phyloP scores from a whole-genome alignment of 805 yeast genomes.

The Blastobotrys muscicola region DNA sequence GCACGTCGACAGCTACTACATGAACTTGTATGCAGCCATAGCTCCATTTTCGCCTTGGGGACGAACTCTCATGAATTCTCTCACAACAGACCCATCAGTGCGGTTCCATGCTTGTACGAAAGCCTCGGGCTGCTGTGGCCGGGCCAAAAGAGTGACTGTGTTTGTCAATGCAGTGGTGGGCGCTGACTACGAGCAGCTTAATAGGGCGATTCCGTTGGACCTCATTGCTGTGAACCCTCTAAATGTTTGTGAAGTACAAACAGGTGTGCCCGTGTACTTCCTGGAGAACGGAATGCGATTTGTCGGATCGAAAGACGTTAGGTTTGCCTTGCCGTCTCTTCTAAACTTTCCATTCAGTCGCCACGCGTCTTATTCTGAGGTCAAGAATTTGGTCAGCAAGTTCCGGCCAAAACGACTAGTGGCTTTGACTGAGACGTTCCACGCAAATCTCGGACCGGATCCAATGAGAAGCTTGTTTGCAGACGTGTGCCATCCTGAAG shows the following conservation, averaged over 20 bases:
- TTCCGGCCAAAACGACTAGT: slow-evolving; percentile 12
- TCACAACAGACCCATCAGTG: slow-evolving; percentile 13
- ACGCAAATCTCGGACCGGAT: neutral
- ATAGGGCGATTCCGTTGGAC: too few species aligned
- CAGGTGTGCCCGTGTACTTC: too few species aligned
- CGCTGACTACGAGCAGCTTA: too few species aligned
- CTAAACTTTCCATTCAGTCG: slow-evolving; percentile 18
- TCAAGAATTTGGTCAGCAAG: slow-evolving; percentile 12
- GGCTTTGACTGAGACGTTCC: too few species aligned
- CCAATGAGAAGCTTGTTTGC: slow-evolving; percentile 12
- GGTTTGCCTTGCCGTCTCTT: too few species aligned
- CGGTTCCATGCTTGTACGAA: slow-evolving; percentile 20
- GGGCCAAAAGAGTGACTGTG: neutral
- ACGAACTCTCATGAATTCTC: slow-evolving; percentile 9
- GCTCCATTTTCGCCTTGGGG: slow-evolving; percentile 16
- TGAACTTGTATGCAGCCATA: slow-evolving; percentile 18
- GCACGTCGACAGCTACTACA: slow-evolving; percentile 26
- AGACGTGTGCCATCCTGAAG: slow-evolving; percentile 6
- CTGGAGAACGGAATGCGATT: too few species aligned
- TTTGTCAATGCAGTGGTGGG: too few species aligned
- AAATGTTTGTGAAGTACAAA: too few species aligned
- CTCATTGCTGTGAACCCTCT: too few species aligned
- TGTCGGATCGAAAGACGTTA: too few species aligned
- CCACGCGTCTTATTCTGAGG: slow-evolving; percentile 25
- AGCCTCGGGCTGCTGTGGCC: slow-evolving; percentile 9